Conservation (phyloP, 805 yeast genomes). For the Schwanniomyces polymorphus region DNA sequence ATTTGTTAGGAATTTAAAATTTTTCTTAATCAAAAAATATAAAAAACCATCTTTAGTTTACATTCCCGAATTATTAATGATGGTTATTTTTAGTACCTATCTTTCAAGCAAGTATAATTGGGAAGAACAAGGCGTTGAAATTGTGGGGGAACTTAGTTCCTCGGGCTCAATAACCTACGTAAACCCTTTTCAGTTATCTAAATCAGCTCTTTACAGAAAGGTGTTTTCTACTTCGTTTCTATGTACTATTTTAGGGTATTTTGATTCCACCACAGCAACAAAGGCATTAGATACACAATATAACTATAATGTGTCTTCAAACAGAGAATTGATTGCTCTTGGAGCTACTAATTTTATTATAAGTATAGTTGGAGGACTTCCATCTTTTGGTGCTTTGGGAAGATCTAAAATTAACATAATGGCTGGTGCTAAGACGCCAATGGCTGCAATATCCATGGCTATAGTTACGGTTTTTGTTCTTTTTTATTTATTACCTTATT, state of each 20-base stretch:
- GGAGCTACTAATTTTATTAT: conserved; percentile 28
- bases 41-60: conserved; percentile 18
- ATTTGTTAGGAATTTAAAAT: conserved; percentile 17
- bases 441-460: conserved; percentile 37
- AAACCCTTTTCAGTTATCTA: conserved; percentile 23
- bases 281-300: conserved; percentile 30
- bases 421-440: conserved; percentile 52
- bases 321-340: conserved; percentile 33
- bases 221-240: conserved; percentile 29
- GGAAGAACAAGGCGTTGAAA: conserved; percentile 25
- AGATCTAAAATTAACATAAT: conserved; percentile 30
- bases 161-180: conserved; percentile 4
- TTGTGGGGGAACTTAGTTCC: conserved; percentile 25
- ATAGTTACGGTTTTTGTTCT: conserved; percentile 21
- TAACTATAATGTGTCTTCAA: conserved; percentile 30
- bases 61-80: conserved; percentile 31
- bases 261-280: conserved; percentile 36
- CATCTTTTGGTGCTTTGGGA: conserved; percentile 37
- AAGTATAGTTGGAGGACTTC: conserved; percentile 30
- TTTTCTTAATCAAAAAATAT: conserved; percentile 13
- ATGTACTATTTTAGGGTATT: conserved; percentile 32
- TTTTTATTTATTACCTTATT: conserved; percentile 21
- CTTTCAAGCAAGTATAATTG: conserved; percentile 24
- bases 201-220: conserved; percentile 19
- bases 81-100: conserved; percentile 28